A percentile compares a stretch with the other conserved stretches of the same genome.
Evolutionary conservation across 306 rosid genomes (phyloP).

Genomic region (Castanea crenata): DNA sequence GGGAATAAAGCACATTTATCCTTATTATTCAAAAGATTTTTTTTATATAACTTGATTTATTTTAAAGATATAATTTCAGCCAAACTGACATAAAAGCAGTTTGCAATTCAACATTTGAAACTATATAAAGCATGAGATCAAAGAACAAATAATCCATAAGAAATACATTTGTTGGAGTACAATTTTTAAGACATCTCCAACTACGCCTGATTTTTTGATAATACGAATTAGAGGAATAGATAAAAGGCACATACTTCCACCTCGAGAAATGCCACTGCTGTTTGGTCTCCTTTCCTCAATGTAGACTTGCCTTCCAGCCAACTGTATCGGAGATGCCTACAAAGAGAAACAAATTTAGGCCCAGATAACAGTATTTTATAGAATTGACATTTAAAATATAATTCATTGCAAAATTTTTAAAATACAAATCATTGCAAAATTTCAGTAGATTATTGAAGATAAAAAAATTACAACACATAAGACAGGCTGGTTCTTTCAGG

Average conservation of each 20-base stretch:
- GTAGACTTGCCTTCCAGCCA: slow-evolving; percentile 89
- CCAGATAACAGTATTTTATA: neutral
- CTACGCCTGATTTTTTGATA: neutral
- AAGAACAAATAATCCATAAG: neutral
- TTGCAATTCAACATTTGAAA: neutral
- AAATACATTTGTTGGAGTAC: neutral
- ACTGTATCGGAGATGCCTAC: slow-evolving; percentile 88
- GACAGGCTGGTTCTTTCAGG: neutral
- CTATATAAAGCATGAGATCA: neutral
- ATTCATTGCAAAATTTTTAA: too few relatives aligned
- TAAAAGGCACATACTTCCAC: slow-evolving; percentile 69
- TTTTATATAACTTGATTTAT: too few relatives aligned
- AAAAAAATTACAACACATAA: neutral
- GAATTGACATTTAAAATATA: neutral
- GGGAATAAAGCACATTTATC: too few relatives aligned
- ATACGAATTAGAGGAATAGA: neutral
- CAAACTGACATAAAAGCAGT: neutral
- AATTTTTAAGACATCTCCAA: neutral
- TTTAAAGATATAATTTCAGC: neutral
- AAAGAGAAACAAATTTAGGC: slow-evolving; percentile 21
- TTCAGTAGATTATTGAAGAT: neutral
- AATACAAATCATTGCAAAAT: neutral
- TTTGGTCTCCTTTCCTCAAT: slow-evolving; percentile 91
- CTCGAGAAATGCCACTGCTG: slow-evolving; percentile 56
- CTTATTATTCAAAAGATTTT: too few relatives aligned